Conservation (phyloP, 306 rosid species). For the Cicer arietinum region DNA sequence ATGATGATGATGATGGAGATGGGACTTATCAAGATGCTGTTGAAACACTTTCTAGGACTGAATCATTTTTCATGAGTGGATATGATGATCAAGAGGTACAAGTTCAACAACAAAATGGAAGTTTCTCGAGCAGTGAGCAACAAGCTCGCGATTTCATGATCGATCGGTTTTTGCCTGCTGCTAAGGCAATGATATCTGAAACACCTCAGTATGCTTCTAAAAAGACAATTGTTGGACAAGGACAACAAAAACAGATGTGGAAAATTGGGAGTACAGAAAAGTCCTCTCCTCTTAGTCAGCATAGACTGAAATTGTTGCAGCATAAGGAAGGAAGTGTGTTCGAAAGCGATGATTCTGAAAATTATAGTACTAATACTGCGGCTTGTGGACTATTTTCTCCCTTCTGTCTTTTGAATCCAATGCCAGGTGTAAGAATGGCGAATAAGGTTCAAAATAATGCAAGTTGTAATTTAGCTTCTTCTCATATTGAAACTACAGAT, state of each 20-base stretch:
- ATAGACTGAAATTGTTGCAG: slow-evolving; percentile 43
- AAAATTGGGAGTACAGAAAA: slow-evolving; percentile 46
- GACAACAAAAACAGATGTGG: slow-evolving; percentile 59
- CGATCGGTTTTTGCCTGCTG: slow-evolving; percentile 87
- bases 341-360: slow-evolving; percentile 54
- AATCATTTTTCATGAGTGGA: slow-evolving; percentile 76
- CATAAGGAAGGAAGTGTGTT: slow-evolving; percentile 55
- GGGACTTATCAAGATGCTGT: slow-evolving; percentile 70
- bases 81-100: slow-evolving; percentile 60
- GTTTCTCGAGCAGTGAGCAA: slow-evolving; percentile 61
- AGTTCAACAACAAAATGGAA: slow-evolving; percentile 47
- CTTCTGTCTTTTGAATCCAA: slow-evolving; percentile 63
- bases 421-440: slow-evolving; percentile 61
- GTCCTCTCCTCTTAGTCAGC: slow-evolving; percentile 47
- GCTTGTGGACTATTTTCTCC: slow-evolving; percentile 67
- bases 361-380: slow-evolving; percentile 41
- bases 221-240: slow-evolving; percentile 54
- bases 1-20: slow-evolving; percentile 55
- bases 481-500: slow-evolving; percentile 49
- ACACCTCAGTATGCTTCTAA: slow-evolving; percentile 57
- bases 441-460: slow-evolving; percentile 47
- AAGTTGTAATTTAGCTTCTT: slow-evolving; percentile 52
- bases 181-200: slow-evolving; percentile 81
- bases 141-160: slow-evolving; percentile 77
- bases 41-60: slow-evolving; percentile 79